These are phyloP conservation scores for Dichotomocladium elegans DNA, from an alignment of 371 early-diverging fungal species.

Conservation along the genomic window DNA sequence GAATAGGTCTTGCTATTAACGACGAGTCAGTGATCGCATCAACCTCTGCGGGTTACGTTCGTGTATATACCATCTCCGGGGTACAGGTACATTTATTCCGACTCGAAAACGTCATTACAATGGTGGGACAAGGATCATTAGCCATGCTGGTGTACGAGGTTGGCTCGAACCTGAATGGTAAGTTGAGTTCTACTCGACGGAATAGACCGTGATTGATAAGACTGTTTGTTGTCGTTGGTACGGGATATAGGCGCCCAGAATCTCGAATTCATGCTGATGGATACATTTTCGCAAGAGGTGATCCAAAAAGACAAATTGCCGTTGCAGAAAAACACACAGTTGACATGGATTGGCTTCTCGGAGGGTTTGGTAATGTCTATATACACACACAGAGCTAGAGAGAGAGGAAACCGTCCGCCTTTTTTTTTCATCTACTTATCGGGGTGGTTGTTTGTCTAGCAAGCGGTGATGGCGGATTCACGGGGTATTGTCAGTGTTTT, in stretches of 20 bases:
- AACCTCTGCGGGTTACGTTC: constrained; percentile 72
- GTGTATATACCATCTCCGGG: constrained; percentile 76
- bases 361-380: constrained; percentile 55
- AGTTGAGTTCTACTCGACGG: no score
- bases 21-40: constrained; percentile 63
- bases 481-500: constrained; percentile 60
- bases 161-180: constrained; percentile 30
- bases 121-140: constrained; percentile 51
- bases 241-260: constrained; percentile 33
- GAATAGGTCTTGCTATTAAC: constrained; percentile 71
- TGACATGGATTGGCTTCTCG: constrained; percentile 88
- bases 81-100: constrained; percentile 68
- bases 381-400: no score
- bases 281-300: constrained; percentile 54
- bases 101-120: constrained; percentile 62
- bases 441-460: constrained; percentile 14
- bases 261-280: constrained; percentile 65
- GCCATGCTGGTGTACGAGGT: constrained; percentile 25
- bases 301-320: constrained; percentile 65
- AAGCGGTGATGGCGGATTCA: constrained; percentile 70
- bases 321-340: constrained; percentile 51
- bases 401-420: no score
- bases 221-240: background rate
- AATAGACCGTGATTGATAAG: no score
- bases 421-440: no score